phyloP scores from a whole-genome alignment of 2,329 filamentous ascomycete genomes.

The Clathrospora elynae region DNA sequence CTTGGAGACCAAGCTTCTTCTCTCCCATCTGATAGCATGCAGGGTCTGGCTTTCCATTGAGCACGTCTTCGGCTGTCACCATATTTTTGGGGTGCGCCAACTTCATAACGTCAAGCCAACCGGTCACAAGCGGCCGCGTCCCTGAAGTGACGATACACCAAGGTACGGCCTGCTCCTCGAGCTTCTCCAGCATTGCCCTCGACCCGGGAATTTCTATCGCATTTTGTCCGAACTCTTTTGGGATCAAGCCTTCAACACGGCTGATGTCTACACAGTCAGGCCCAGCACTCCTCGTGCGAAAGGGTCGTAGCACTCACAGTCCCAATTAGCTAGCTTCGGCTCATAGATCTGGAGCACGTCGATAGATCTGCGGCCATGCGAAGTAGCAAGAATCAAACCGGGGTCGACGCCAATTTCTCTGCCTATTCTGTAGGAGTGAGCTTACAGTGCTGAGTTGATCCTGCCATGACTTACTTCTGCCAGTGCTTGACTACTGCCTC shows the following conservation, averaged over 20 bases:
- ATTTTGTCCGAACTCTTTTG: slow-evolving; percentile 74
- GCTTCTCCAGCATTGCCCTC: slow-evolving; percentile 67
- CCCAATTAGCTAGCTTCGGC: slow-evolving; percentile 87
- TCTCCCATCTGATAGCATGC: slow-evolving; percentile 55
- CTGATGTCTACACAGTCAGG: slow-evolving; percentile 67
- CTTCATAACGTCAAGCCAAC: slow-evolving; percentile 57
- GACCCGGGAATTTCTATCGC: slow-evolving; percentile 87
- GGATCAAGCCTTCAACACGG: slow-evolving; percentile 77
- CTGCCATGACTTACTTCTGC: slow-evolving; percentile 61
- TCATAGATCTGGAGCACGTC: slow-evolving; percentile 81
- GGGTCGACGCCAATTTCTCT: slow-evolving; percentile 83
- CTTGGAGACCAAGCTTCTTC: slow-evolving; percentile 48
- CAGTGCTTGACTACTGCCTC: slow-evolving; percentile 78
- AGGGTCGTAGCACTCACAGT: slow-evolving; percentile 67
- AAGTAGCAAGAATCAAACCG: slow-evolving; percentile 84
- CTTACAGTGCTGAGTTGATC: not conserved
- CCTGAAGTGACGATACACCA: slow-evolving; percentile 79
- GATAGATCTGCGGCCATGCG: slow-evolving; percentile 87
- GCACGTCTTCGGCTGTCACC: slow-evolving; percentile 58
- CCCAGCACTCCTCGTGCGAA: not conserved
- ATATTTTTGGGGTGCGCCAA: slow-evolving; percentile 54
- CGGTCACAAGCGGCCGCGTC: slow-evolving; percentile 54
- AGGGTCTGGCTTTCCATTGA: slow-evolving; percentile 57
- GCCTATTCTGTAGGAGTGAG: slow-evolving; percentile 64
- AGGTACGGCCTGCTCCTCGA: slow-evolving; percentile 66